phyloP scores from a whole-genome alignment of 1,284 basidiomycete species.

The Irpex sp. region DNA sequence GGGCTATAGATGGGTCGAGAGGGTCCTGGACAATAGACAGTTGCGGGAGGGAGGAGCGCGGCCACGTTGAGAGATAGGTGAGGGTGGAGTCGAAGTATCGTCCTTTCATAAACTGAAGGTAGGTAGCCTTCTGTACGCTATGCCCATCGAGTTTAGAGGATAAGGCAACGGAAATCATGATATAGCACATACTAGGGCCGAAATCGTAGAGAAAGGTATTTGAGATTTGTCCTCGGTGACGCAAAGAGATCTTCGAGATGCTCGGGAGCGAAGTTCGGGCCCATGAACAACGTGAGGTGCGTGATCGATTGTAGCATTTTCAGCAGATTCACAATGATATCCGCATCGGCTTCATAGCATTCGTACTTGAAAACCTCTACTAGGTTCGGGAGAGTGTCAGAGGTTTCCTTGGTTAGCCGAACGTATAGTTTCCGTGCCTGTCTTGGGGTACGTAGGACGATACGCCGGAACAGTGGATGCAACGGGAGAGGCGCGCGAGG shows the following conservation, averaged over 20 bases:
- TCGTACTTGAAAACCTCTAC: slow-evolving; percentile 48
- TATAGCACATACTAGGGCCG: slow-evolving; percentile 59
- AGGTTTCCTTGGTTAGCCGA: slow-evolving; percentile 38
- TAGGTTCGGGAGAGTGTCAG: slow-evolving; percentile 27
- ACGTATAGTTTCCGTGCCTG: slow-evolving; percentile 45
- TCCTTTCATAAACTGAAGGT: slow-evolving; percentile 69
- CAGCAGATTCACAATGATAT: slow-evolving; percentile 56
- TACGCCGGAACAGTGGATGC: slow-evolving; percentile 45
- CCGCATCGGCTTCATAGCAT: slow-evolving; percentile 60
- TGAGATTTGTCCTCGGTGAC: slow-evolving; percentile 34
- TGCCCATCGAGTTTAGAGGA: neutral
- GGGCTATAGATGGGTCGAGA: slow-evolving; percentile 34
- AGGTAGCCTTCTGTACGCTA: slow-evolving; percentile 64
- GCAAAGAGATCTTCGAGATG: slow-evolving; percentile 59
- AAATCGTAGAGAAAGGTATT: slow-evolving; percentile 53
- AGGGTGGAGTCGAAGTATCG: slow-evolving; percentile 67
- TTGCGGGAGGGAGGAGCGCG: slow-evolving; percentile 35
- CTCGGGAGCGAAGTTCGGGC: slow-evolving; percentile 62
- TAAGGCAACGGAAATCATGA: neutral
- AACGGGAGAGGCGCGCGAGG: slow-evolving; percentile 51
- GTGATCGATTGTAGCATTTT: slow-evolving; percentile 44
- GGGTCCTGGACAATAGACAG: slow-evolving; percentile 70
- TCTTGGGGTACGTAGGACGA: slow-evolving; percentile 40
- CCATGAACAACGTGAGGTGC: slow-evolving; percentile 51
- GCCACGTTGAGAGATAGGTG: slow-evolving; percentile 54